Evolutionary conservation across 2,329 filamentous ascomycete species (phyloP).

Genomic region (Diplocarpon mali): DNA sequence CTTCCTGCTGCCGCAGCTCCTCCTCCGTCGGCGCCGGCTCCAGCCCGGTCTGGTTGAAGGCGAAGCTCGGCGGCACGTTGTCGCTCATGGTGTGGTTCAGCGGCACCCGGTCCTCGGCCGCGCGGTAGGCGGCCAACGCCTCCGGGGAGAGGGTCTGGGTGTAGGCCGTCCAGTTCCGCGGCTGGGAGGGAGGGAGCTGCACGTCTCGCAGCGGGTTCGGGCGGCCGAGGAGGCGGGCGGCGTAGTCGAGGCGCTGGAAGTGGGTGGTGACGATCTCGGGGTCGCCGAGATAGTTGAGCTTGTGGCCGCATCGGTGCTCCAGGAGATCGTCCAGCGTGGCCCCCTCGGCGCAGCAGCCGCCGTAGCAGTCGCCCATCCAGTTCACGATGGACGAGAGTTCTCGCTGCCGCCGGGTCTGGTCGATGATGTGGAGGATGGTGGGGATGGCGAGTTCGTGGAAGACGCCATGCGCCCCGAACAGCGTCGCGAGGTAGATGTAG

Average conservation of each 20-base stretch:
- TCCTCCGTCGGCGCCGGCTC: neutral
- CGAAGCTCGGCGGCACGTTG: neutral
- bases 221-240: neutral
- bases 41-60: neutral
- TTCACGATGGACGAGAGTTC: slow-evolving; percentile 2
- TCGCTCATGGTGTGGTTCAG: slow-evolving; percentile 1
- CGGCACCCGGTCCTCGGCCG: neutral
- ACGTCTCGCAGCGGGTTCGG: neutral
- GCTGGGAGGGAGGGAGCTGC: neutral
- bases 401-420: slow-evolving; percentile 15
- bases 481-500: slow-evolving; percentile 22
- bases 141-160: neutral
- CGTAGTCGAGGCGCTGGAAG: neutral
- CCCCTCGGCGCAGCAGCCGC: slow-evolving; percentile 6
- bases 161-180: neutral
- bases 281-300: slow-evolving; percentile 2
- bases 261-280: neutral
- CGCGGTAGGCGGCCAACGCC: neutral
- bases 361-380: slow-evolving; percentile 6
- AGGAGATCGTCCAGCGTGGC: neutral
- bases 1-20: neutral
- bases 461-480: slow-evolving; percentile 18
- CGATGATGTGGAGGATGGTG: slow-evolving; percentile 27
- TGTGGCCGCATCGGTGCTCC: slow-evolving; percentile 4
- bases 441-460: slow-evolving; percentile 29